Evolutionary conservation across 1,284 basidiomycete species (phyloP), one percentile per base, ranked within the genome.

Genomic region (Melampsora larici-populina): DNA sequence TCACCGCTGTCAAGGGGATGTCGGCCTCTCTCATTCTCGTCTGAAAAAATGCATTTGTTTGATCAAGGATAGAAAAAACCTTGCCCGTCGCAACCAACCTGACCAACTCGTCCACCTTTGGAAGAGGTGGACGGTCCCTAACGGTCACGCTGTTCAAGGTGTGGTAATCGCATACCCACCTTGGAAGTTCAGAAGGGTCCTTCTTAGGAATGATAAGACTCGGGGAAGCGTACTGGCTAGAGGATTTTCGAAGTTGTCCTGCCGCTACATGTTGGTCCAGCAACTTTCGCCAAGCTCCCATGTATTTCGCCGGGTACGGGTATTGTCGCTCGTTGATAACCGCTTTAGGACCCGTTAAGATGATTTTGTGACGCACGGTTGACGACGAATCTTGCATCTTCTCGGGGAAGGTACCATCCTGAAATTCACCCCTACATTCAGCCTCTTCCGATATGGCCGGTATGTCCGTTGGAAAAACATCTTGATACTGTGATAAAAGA

Each of bases 41-140:
- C 74, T 86, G 86, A 78, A 85, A 86, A 79, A 86, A 87, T 0
- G 82, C 81, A 74, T 86, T 84, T 0, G 85, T 87, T 84, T 87
- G 86, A 73, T 87, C 85, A 0, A 87, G 80, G 43, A 83, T 85
- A 0, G 72, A 82, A 81, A 82, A 86, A 13, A 85, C 80, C 64
- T 82, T 83, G 2, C 68, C 68, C 4, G 48, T 17, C 4, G 68
- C 68, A 3, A 70, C 68, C 46, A 70, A 24, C 5, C 49, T 17
- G 1, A 79, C 15, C 18, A 79, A 48, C 29, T 79, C 43, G 65
- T n/a, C n/a, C n/a, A n/a, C n/a, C n/a, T n/a, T n/a, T n/a, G n/a
- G n/a, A n/a, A n/a, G n/a, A n/a, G n/a, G n/a, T n/a, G n/a, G n/a
- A n/a, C n/a, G n/a, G n/a, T n/a, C n/a, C n/a, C n/a, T n/a, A n/a